Conservation (phyloP, 495 filamentous ascomycete species). For the Saxispiralis lemnorum region DNA sequence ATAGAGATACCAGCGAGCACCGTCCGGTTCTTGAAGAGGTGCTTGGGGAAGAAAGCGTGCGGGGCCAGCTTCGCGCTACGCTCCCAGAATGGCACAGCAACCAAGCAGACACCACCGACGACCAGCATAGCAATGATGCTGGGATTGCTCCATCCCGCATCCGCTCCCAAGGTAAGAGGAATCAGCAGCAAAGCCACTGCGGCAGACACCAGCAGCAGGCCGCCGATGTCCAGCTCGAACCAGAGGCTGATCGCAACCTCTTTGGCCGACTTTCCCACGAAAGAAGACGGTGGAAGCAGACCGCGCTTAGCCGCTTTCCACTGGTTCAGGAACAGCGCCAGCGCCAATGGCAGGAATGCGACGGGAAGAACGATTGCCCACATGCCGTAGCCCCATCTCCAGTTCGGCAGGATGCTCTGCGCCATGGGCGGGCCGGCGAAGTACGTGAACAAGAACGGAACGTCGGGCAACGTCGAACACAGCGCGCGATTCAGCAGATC, state of each 20-base stretch:
- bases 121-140: conserved; percentile 32
- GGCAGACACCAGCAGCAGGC: conserved; percentile 14
- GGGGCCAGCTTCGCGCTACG: conserved; percentile 15
- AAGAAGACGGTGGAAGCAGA: conserved; percentile 9
- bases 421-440: conserved; percentile 47
- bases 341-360: conserved; percentile 38
- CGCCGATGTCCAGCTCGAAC: conserved; percentile 18
- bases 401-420: conserved; percentile 29
- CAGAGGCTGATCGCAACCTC: conserved; percentile 26
- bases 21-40: conserved; percentile 16
- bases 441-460: conserved; percentile 44
- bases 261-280: conserved; percentile 21
- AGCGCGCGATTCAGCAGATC: conserved; percentile 49
- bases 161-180: conserved; percentile 15
- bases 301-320: conserved; percentile 32
- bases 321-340: conserved; percentile 37
- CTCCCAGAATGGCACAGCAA: conserved; percentile 21
- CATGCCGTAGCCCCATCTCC: conserved; percentile 44
- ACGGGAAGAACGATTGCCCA: conserved; percentile 40
- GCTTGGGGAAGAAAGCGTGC: conserved; percentile 16
- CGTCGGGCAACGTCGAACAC: conserved; percentile 38
- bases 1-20: conserved; percentile 18
- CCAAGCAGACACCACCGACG: conserved; percentile 14
- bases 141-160: conserved; percentile 14
- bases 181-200: conserved; percentile 18